Evolutionary conservation across 2,329 filamentous ascomycete species (phyloP), one percentile per base, ranked within the genome.

Genomic region (Curvularia hawaiiensis): DNA sequence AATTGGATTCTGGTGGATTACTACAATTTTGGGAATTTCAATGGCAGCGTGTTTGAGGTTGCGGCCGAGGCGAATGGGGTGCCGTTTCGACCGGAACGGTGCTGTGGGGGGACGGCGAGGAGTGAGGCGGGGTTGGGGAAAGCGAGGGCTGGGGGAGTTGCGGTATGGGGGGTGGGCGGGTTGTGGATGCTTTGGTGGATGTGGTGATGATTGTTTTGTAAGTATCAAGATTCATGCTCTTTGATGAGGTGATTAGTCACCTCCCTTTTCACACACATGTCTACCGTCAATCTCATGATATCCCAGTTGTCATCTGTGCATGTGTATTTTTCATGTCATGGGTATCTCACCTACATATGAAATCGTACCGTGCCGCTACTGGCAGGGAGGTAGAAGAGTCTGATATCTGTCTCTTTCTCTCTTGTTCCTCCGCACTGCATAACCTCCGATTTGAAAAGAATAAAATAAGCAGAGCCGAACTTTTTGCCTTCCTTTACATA

Each of bases 11-110:
- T 31, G 11, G 30, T 31, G 30, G 30, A 31, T 31, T 31, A 31
- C 11, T 31, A 31, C 30, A 31, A 31, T 31, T 31, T 31, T 31
- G 30, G 30, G 30, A 31, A 31, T 31, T 31, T 31, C 11, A 31
- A 31, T 12, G 30, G 30, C 7, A 12, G 10, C 11, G 30, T 31
- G 30, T 31, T 31, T 31, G 30, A 31, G 30, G 30, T 31, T 8
- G 30, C 30, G 30, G 30, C 30, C 14, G 12, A 11, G 11, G 84
- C 86, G 66, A 94, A 93, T 18, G 60, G 61, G 28, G 70, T 73
- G 1, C 48, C 59, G 3, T 74, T 69, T 28, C 56, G 68, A 12
- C 56, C 59, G 8, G 44, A 53, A 1, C 58, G 59, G 3, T 73
- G 69, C 49, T 74, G 71, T 47, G 68, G 69, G 20, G 48, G 53